phyloP scores from a whole-genome alignment of 495 filamentous ascomycete genomes.

The Pyronema domesticum region DNA sequence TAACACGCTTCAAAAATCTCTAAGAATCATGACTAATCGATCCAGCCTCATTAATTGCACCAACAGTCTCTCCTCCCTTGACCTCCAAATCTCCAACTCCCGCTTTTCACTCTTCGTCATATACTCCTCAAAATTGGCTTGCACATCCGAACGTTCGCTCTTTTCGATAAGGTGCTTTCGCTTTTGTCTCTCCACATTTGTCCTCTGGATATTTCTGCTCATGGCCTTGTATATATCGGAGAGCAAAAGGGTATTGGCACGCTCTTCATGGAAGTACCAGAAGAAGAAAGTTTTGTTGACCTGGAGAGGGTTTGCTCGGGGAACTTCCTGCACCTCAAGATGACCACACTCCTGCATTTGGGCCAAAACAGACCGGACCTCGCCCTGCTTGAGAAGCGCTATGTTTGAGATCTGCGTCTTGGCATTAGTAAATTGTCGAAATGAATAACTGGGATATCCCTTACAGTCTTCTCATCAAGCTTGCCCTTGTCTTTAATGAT shows the following conservation, averaged over 20 bases:
- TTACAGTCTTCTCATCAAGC: slow-evolving; percentile 63
- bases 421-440: neutral
- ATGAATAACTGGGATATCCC: neutral
- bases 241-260: slow-evolving; percentile 44
- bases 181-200: slow-evolving; percentile 49
- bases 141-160: slow-evolving; percentile 63
- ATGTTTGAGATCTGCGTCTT: slow-evolving; percentile 38
- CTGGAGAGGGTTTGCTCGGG: slow-evolving; percentile 58
- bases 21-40: slow-evolving; percentile 61
- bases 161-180: slow-evolving; percentile 52
- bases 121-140: slow-evolving; percentile 59
- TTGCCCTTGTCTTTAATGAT: slow-evolving; percentile 75
- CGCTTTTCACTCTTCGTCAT: slow-evolving; percentile 50
- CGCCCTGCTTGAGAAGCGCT: slow-evolving; percentile 58
- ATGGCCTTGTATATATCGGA: slow-evolving; percentile 74
- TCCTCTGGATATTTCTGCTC: slow-evolving; percentile 63
- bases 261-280: slow-evolving; percentile 71
- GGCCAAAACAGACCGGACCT: slow-evolving; percentile 62
- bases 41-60: slow-evolving; percentile 63
- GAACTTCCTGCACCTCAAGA: slow-evolving; percentile 80
- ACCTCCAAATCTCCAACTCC: slow-evolving; percentile 46
- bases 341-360: slow-evolving; percentile 68
- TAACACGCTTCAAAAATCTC: slow-evolving; percentile 44
- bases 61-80: slow-evolving; percentile 55
- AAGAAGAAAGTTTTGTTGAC: slow-evolving; percentile 67